Conservation (phyloP, 2,329 filamentous ascomycete species). For the Aphanoascus verrucosus region DNA sequence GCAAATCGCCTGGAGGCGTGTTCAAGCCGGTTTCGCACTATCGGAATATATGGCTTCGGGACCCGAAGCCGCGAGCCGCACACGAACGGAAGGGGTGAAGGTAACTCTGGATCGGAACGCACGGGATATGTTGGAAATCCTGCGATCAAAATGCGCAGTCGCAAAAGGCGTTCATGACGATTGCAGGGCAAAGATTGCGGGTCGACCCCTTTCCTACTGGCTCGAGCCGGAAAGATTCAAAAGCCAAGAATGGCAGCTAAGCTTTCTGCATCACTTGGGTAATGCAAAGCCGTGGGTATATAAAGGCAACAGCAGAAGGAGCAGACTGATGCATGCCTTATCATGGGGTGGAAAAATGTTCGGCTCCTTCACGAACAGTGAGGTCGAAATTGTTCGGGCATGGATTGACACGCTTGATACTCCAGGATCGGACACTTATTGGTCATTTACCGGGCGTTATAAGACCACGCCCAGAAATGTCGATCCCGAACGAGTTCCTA, state of each 20-base stretch:
- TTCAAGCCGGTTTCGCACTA: slow-evolving; percentile 37
- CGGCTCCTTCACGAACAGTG: slow-evolving; percentile 39
- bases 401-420: slow-evolving; percentile 34
- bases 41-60: slow-evolving; percentile 12
- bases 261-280: slow-evolving; percentile 30
- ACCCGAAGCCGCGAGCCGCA: slow-evolving; percentile 8
- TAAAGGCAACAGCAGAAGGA: slow-evolving; percentile 32
- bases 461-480: background rate
- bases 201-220: slow-evolving; percentile 33
- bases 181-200: slow-evolving; percentile 32
- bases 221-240: slow-evolving; percentile 28
- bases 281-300: slow-evolving; percentile 34
- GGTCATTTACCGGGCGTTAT: background rate
- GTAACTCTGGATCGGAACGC: slow-evolving; percentile 12
- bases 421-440: background rate
- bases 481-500: background rate
- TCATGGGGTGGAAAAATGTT: slow-evolving; percentile 42
- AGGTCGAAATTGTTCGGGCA: slow-evolving; percentile 28
- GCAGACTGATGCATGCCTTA: slow-evolving; percentile 35
- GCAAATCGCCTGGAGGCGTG: slow-evolving; percentile 28
- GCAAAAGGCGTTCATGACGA: slow-evolving; percentile 34
- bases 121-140: slow-evolving; percentile 22
- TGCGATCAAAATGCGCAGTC: slow-evolving; percentile 31
- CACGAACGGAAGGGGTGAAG: no score
- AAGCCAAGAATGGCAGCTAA: slow-evolving; percentile 12